Evolutionary conservation across 495 filamentous ascomycete species (phyloP).

Genomic region (Lasiosphaeriaceae sp.): DNA sequence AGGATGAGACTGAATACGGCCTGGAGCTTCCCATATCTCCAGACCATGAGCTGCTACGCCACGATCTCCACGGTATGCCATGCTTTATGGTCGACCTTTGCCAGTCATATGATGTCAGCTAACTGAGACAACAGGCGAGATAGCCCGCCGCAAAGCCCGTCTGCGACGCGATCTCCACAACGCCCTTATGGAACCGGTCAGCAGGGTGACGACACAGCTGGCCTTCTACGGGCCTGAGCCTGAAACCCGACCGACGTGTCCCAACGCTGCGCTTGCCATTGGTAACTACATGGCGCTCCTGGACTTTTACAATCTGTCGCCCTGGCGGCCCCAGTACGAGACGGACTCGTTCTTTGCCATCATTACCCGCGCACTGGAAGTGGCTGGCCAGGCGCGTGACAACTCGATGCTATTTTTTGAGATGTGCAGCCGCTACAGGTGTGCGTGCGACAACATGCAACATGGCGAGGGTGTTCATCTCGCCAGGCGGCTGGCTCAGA

Average conservation of each 20-base stretch:
- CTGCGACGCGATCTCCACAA: slow-evolving; percentile 12
- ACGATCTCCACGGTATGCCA: slow-evolving; percentile 14
- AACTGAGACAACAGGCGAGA: slow-evolving; percentile 5
- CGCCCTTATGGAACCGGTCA: slow-evolving; percentile 15
- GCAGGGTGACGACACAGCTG: slow-evolving; percentile 2
- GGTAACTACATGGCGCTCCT: slow-evolving; percentile 15
- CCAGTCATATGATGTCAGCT: too few relatives aligned
- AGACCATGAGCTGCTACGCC: slow-evolving; percentile 12
- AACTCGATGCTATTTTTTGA: slow-evolving; percentile 8
- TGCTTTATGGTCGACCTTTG: too few relatives aligned
- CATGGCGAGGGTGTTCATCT: slow-evolving; percentile 7
- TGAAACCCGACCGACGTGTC: slow-evolving; percentile 2
- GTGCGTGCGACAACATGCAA: slow-evolving; percentile 3
- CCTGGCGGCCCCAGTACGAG: slow-evolving; percentile 19
- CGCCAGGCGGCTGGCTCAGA: not conserved
- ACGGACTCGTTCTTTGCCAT: slow-evolving; percentile 14
- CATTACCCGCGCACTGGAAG: slow-evolving; percentile 8
- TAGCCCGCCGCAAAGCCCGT: slow-evolving; percentile 15
- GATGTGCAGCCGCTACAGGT: slow-evolving; percentile 7
- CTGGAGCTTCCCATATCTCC: slow-evolving; percentile 12
- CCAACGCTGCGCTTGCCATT: slow-evolving; percentile 11
- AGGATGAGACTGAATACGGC: slow-evolving; percentile 11
- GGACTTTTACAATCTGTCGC: slow-evolving; percentile 10
- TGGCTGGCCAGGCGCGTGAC: not conserved
- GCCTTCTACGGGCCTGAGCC: not conserved